Evolutionary conservation across 306 rosid species (phyloP), one percentile per base, ranked within the genome.

Genomic region (Vigna unguiculata): DNA sequence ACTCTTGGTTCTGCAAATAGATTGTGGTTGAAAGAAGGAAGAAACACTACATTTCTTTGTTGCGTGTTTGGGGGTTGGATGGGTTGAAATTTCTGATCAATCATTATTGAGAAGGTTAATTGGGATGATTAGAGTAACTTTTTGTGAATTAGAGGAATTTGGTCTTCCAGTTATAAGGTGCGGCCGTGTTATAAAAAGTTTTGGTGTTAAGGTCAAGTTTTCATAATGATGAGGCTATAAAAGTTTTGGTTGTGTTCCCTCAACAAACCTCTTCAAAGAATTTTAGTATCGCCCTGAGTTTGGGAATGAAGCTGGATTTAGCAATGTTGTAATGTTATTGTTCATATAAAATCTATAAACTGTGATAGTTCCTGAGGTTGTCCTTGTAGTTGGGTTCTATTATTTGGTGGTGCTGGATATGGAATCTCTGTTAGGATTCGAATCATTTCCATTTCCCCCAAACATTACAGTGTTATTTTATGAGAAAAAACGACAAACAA

Each of bases 401-500:
- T 51, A 52, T 76, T 52, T 52, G 46, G 13, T 41, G 7, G 30
- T 65, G 71, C 20, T 47, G 61, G 22, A 5, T 52, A 28, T 65
- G 32, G 16, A 51, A 38, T 53, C 66, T 43, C 63, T 76, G 51
- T 22, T 40, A 28, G 55, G 46, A 36, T 59, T 60, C 0, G 22
- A 14, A 16, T 30, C 0, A 32, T 60, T 30, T 60, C 22, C 2
- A 6, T 60, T 60, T 60, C 45, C 6, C 1, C 8, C 22, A 60
- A 60, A 45, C 14, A 45, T 28, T 9, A n/a, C 5, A 1, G 19
- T 24, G 7, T 58, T 15, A 4, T 28, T 28, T 40, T 9, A 16
- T 73, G 55, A 9, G 78, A 43, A 28, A 41, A 24, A 73, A 10
- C 2, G 5, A 43, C 69, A 43, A 73, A 55, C 55, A 15, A 10